Percentiles rank a stretch among this genome's conserved stretches.
phyloP scores from a whole-genome alignment of 495 filamentous ascomycete species.

The Penicillium argentinense region DNA sequence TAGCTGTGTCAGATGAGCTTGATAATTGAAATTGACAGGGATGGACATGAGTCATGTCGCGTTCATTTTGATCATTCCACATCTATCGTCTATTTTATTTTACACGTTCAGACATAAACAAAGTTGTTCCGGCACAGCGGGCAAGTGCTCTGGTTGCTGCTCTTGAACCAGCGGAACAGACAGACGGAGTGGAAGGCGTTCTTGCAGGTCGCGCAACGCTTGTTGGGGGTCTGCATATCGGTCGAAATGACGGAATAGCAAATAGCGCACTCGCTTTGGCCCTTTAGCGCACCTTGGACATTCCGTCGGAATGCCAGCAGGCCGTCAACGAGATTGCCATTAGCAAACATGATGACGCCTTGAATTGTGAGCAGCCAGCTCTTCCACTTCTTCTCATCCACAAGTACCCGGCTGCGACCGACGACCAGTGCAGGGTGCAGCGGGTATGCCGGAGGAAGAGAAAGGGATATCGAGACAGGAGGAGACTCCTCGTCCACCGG shows the following conservation, averaged over 20 bases:
- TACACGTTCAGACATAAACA: conserved; percentile 51
- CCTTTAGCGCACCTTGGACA: conserved; percentile 81
- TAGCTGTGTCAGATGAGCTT: too few relatives aligned
- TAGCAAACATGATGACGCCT: conserved; percentile 88
- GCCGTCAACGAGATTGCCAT: conserved; percentile 81
- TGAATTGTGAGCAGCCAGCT: conserved; percentile 82
- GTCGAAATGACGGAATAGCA: conserved; percentile 91
- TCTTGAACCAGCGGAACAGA: conserved; percentile 95
- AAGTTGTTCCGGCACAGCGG: conserved; percentile 87
- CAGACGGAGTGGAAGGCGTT: conserved; percentile 89
- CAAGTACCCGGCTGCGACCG: conserved; percentile 76
- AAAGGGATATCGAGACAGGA: conserved; percentile 72
- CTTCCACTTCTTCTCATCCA: conserved; percentile 87
- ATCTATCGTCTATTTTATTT: conserved; percentile 3
- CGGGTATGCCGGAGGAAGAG: conserved; percentile 77
- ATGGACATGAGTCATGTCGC: not conserved
- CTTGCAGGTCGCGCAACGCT: conserved; percentile 89
- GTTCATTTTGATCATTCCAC: not conserved
- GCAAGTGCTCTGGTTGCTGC: conserved; percentile 83
- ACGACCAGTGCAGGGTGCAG: conserved; percentile 74
- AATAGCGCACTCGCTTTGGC: conserved; percentile 93
- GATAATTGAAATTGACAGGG: not conserved
- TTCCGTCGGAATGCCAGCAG: conserved; percentile 80
- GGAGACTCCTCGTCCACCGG: conserved; percentile 84
- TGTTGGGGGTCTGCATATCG: conserved; percentile 85